These are phyloP conservation scores for Peziza echinospora DNA, from an alignment of 495 filamentous ascomycete species.

Conservation along the genomic window DNA sequence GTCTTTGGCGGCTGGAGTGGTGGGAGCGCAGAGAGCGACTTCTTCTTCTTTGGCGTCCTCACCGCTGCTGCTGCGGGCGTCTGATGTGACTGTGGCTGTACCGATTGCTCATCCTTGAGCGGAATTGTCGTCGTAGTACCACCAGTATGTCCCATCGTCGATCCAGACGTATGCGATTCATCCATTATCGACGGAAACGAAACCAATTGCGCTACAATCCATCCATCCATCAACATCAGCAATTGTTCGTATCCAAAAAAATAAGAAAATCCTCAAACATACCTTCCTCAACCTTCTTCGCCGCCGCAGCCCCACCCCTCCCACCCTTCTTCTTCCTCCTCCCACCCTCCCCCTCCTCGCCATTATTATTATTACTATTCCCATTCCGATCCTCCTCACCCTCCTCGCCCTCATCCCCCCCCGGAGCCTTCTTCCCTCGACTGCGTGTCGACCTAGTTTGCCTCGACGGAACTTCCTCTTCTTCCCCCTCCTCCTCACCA, in stretches of 20 bases:
- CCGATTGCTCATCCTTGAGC: no score
- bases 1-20: conserved; percentile 1
- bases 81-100: no score
- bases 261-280: neutral
- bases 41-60: no score
- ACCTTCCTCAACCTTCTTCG: neutral
- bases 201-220: neutral
- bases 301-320: neutral
- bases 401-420: neutral
- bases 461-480: neutral
- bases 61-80: no score
- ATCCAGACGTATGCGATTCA: no score
- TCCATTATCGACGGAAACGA: neutral
- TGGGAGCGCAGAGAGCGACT: no score
- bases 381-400: neutral
- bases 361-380: neutral
- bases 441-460: neutral
- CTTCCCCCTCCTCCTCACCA: no score
- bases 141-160: no score
- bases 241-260: neutral
- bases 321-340: neutral
- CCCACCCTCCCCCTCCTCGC: neutral
- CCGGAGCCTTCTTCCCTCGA: neutral
- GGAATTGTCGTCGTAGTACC: no score
- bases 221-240: neutral